Evolutionary conservation across 2,329 filamentous ascomycete genomes (phyloP), one percentile per base, ranked within the genome.

Genomic region (Lasiodiplodia sp.): DNA sequence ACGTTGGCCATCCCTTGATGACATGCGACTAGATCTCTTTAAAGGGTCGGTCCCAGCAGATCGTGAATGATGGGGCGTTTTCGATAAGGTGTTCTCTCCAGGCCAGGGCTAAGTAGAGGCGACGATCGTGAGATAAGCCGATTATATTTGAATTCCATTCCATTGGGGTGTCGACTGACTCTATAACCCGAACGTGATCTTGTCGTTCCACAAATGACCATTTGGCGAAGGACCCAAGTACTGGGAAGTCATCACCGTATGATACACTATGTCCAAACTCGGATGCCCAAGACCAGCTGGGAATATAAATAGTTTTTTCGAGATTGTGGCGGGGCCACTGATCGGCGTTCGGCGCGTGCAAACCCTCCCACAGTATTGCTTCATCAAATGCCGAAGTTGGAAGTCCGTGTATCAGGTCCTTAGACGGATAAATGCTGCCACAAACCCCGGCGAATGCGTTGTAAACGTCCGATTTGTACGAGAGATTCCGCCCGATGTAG

Each of bases 91-190:
- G 28, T 28, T 28, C 28, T 28, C 28, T 28, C 28, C 28, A 28
- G 28, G 28, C 4, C 1, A 28, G 5, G 6, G 28, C 28, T 28
- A 28, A 28, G 4, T 28, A 28, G 28, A 28, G 28, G 0, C 28
- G 28, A 28, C 4, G 28, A 28, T 28, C 28, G 28, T 28, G 6
- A 28, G 1, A 28, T 1, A 5, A 28, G 1, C 4, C 4, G 4
- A 1, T 6, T 6, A 28, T 5, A 28, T 1, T 5, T 28, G 25
- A 6, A 6, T 1, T 1, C 25, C 28, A 28, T 1, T 5, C 4
- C 4, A 7, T 28, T 28, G 28, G 28, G 28, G 28, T 28, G 1
- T 28, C 28, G 28, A 6, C 28, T 28, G 28, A 28, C 5, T 28
- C 5, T 28, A 28, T 28, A 28, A 6, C 4, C 28, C 28, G 28